Base-by-base conservation (phyloP, 2,329 filamentous ascomycete genomes). In the Penicillium sp. region DNA sequence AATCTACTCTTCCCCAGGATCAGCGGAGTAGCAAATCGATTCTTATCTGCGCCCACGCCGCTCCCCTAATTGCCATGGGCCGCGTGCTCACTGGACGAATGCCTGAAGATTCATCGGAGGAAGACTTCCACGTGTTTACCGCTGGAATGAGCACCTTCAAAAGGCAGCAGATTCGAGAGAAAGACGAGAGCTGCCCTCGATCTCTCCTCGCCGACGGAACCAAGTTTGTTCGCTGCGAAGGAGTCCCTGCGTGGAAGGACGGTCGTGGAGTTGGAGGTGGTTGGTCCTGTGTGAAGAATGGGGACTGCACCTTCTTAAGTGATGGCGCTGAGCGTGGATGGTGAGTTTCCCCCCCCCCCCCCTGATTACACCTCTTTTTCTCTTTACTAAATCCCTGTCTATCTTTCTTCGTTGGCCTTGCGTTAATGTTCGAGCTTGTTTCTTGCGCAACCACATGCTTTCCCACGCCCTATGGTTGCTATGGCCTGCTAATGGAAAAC, bases 1-100 rank as follows among this genome's bases (percentile, higher is more conserved):
- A 71, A 38, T 56, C 62, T 3, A 67, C 69, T n/a, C 77, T 86
- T 42, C 80, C 82, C 8, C 40, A 49, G 6, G 50, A n/a, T 75
- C 79, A 35, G 74, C 76, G 32, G 82, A 80, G 59, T 5, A 66
- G 57, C 48, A 72, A 67, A 51, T 79, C 87, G 0, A 76, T 95
- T 25, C 69, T 96, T 36, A 76, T 98, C 35, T 95, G 88, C 70
- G 86, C 88, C 1, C 93, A 98, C 72, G 93, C 93, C 1, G 93
- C 93, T 4, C 82, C 85, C 9, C 80, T 97, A 61, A 96, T 98
- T 64, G 85, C 87, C 7, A 80, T 93, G 56, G 91, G 91, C 1
- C 79, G 93, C 36, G 83, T 82, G 1, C 73, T 98, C 58, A 96
- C 90, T 2, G 90, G 89, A 0, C 61, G 69, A 18, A 83, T 91